Evolutionary conservation across 768 basidiomycete genomes (phyloP).

Genomic region (Tricholoma flavovirens): DNA sequence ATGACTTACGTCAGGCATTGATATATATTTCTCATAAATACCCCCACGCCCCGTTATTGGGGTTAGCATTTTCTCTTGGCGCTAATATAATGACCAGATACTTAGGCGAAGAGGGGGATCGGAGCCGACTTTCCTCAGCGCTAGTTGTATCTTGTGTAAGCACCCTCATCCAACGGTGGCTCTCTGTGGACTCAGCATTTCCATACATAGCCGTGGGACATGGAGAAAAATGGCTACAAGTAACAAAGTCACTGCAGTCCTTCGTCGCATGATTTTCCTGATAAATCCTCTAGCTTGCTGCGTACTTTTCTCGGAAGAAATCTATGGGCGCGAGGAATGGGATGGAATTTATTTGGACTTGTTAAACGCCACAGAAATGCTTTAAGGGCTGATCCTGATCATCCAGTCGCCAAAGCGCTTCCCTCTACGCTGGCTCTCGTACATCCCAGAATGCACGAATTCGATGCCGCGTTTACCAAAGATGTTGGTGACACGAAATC

Average conservation of each 20-base stretch:
- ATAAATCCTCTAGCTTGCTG: slow-evolving; percentile 31
- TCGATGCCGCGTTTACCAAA: slow-evolving; percentile 46
- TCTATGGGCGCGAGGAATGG: slow-evolving; percentile 59
- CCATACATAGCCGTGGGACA: slow-evolving; percentile 30
- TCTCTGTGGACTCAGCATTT: no score
- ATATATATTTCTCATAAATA: slow-evolving; percentile 56
- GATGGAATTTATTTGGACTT: slow-evolving; percentile 46
- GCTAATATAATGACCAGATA: slow-evolving; percentile 76
- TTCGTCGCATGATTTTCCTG: neutral
- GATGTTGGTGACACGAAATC: slow-evolving; percentile 42
- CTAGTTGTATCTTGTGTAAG: slow-evolving; percentile 57
- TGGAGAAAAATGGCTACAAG: slow-evolving; percentile 27
- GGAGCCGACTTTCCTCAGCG: slow-evolving; percentile 48
- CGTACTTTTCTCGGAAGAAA: slow-evolving; percentile 37
- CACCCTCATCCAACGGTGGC: slow-evolving; percentile 14
- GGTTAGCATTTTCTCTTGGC: slow-evolving; percentile 78
- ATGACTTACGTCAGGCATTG: slow-evolving; percentile 66
- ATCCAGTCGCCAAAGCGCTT: slow-evolving; percentile 30
- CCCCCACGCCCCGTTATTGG: slow-evolving; percentile 65
- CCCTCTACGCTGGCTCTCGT: slow-evolving; percentile 30
- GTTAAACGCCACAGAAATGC: slow-evolving; percentile 33
- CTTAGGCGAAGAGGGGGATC: slow-evolving; percentile 61
- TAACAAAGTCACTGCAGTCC: slow-evolving; percentile 20
- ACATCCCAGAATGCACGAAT: slow-evolving; percentile 33
- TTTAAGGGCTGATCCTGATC: slow-evolving; percentile 36